Percentiles rank a stretch among this genome's conserved stretches.
Conservation (phyloP, 805 yeast genomes). For the Ogataea allantospora region DNA sequence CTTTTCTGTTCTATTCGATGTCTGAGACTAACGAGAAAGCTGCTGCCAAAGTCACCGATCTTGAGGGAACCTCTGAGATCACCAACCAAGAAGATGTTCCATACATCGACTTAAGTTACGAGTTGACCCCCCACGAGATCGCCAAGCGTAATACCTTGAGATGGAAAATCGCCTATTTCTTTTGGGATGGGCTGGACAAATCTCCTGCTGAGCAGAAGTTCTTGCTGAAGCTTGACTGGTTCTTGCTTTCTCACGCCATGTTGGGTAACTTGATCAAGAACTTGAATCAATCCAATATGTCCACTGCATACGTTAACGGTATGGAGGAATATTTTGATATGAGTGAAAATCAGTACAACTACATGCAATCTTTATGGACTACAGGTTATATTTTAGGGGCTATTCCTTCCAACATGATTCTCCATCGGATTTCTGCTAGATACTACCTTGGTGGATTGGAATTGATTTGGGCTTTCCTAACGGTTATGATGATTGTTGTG, state of each 20-base stretch:
- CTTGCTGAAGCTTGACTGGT: slow-evolving; percentile 50
- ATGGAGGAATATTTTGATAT: slow-evolving; percentile 54
- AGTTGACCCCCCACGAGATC: background rate
- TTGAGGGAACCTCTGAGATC: background rate
- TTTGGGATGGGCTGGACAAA: slow-evolving; percentile 36
- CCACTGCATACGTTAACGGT: slow-evolving; percentile 66
- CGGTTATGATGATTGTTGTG: slow-evolving; percentile 37
- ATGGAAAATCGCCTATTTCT: slow-evolving; percentile 7
- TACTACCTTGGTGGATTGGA: slow-evolving; percentile 45
- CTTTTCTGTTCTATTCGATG: no score
- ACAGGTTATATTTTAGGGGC: slow-evolving; percentile 51
- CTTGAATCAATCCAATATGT: slow-evolving; percentile 56
- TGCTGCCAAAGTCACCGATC: background rate
- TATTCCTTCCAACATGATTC: slow-evolving; percentile 45
- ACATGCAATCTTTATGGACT: slow-evolving; percentile 44
- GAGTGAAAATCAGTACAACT: slow-evolving; percentile 51
- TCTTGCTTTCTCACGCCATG: slow-evolving; percentile 48
- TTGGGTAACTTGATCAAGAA: slow-evolving; percentile 66
- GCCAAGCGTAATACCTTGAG: background rate
- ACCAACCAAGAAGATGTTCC: background rate
- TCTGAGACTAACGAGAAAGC: background rate
- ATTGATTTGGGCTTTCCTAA: slow-evolving; percentile 44
- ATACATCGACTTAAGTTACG: background rate
- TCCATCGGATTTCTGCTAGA: slow-evolving; percentile 42
- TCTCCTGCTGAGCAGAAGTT: slow-evolving; percentile 37